Evolutionary conservation across 2,329 filamentous ascomycete genomes (phyloP).

Genomic region (Mariannaea elegans): DNA sequence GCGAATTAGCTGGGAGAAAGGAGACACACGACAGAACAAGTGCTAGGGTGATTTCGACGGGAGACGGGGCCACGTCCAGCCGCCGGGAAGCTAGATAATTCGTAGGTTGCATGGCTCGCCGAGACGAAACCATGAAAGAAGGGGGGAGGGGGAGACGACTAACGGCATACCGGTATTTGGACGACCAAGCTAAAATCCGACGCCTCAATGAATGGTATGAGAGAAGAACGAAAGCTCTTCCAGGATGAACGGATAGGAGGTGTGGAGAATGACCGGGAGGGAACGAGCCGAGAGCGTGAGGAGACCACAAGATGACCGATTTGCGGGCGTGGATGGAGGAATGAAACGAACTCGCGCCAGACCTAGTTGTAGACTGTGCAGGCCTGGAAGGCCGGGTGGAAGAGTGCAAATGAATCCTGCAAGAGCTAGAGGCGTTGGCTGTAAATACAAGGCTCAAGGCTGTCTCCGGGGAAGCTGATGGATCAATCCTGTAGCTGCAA

Average conservation of each 20-base stretch:
- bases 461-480: constrained; percentile 17
- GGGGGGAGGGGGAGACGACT: constrained; percentile 12
- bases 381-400: too few species aligned
- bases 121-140: neutral
- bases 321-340: constrained; percentile 19
- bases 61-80: constrained; percentile 14
- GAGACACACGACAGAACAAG: neutral
- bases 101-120: constrained; percentile 15
- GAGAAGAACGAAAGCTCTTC: constrained; percentile 5
- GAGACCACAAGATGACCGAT: constrained; percentile 1
- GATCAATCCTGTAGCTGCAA: neutral
- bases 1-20: constrained; percentile 10
- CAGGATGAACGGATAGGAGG: constrained; percentile 5
- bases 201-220: neutral
- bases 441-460: constrained; percentile 6
- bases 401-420: neutral
- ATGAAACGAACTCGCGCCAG: neutral
- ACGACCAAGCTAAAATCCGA: constrained; percentile 4
- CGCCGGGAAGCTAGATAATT: constrained; percentile 5
- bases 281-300: constrained; percentile 26
- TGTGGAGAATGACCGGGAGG: constrained; percentile 28
- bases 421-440: neutral
- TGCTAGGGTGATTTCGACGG: constrained; percentile 12
- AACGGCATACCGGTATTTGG: constrained; percentile 8
- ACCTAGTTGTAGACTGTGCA: neutral